Evolutionary conservation across 805 yeast species (phyloP).

Genomic region (Myxozyma nipponensis): DNA sequence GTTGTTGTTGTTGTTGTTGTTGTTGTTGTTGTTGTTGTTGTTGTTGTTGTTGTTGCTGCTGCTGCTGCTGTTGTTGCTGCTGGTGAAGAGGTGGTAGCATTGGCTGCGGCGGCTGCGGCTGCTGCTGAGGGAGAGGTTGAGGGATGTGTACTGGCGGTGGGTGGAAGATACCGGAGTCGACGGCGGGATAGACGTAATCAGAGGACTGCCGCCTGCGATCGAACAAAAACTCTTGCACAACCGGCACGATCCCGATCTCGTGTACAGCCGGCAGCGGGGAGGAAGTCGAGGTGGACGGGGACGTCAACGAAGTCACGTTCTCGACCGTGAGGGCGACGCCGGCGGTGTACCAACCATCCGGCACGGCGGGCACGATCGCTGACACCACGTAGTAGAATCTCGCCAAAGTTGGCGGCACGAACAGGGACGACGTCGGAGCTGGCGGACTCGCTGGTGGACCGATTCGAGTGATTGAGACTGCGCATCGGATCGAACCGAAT

Average conservation of each 20-base stretch:
- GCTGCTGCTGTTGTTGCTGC: conserved; percentile 12
- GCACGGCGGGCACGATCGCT: conserved; percentile 15
- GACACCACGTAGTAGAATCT: conserved; percentile 19
- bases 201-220: not conserved
- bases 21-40: too few species aligned
- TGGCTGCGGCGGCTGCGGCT: not conserved
- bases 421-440: not conserved
- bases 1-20: not conserved
- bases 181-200: conserved; percentile 2
- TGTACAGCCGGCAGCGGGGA: not conserved
- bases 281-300: conserved; percentile 1
- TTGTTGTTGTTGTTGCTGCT: conserved; percentile 9
- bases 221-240: not conserved
- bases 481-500: conserved; percentile 16
- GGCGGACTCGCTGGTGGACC: conserved; percentile 12
- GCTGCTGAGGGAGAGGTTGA: conserved; percentile 10
- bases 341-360: conserved; percentile 19
- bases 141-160: not conserved
- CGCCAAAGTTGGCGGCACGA: not conserved
- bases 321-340: conserved; percentile 20
- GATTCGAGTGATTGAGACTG: conserved; percentile 17
- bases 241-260: not conserved
- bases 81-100: conserved; percentile 5
- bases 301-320: conserved; percentile 3
- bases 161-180: conserved; percentile 1